Conservation (phyloP, 139 green algal species). For the Raphidocelis subcapitata region DNA sequence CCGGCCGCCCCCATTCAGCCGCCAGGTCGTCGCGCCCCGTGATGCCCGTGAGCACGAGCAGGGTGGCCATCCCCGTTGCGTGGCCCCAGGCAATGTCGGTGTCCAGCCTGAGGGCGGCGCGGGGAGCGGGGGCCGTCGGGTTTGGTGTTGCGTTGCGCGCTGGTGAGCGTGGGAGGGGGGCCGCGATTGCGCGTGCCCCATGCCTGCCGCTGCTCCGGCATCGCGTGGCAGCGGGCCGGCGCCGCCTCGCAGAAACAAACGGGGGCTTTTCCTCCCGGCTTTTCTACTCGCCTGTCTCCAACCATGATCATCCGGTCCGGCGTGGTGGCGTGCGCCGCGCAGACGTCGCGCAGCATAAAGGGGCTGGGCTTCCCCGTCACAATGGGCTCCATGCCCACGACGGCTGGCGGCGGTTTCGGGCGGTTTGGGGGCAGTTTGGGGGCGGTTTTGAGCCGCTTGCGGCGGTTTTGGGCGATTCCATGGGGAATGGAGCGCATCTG, state of each 20-base stretch:
- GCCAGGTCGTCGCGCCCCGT: neutral
- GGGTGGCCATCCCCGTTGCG: slow-evolving; percentile 29
- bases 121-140: neutral
- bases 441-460: too few relatives aligned
- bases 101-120: slow-evolving; percentile 22
- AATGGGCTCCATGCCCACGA: slow-evolving; percentile 9
- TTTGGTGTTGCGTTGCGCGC: neutral
- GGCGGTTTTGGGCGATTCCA: too few relatives aligned
- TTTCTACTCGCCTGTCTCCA: slow-evolving; percentile 42
- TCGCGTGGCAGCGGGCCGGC: too few relatives aligned
- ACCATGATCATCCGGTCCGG: slow-evolving; percentile 94
- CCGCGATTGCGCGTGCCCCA: too few relatives aligned
- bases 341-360: slow-evolving; percentile 94
- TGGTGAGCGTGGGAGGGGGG: too few relatives aligned
- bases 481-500: too few relatives aligned
- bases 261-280: too few relatives aligned
- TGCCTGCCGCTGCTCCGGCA: too few relatives aligned
- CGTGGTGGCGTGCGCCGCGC: slow-evolving; percentile 49
- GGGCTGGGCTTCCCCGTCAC: slow-evolving; percentile 89
- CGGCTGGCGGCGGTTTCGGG: neutral
- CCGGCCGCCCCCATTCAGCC: neutral
- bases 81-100: slow-evolving; percentile 38
- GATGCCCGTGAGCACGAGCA: slow-evolving; percentile 27
- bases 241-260: too few relatives aligned
- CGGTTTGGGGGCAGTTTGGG: too few relatives aligned